phyloP scores from a whole-genome alignment of 2,329 filamentous ascomycete genomes.

The Cladosporium sp. region DNA sequence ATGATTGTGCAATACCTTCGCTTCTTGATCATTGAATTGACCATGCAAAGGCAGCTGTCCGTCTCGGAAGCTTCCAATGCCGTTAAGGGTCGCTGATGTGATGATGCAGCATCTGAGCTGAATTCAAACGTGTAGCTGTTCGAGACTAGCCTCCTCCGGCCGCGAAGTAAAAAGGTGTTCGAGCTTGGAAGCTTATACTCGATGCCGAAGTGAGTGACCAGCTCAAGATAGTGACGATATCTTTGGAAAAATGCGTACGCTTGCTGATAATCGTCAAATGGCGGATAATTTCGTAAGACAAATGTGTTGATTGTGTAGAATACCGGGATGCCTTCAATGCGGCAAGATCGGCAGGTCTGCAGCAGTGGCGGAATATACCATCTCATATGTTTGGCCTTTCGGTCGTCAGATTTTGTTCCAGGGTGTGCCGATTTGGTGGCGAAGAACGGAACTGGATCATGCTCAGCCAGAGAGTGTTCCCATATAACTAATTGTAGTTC shows the following conservation, averaged over 20 bases:
- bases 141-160: neutral
- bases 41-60: conserved; percentile 5
- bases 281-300: neutral
- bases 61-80: neutral
- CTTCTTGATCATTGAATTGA: neutral
- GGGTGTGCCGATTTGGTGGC: neutral
- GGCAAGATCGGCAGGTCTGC: neutral
- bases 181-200: conserved; percentile 6
- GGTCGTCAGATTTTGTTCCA: neutral
- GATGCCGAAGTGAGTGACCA: neutral
- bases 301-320: conserved; percentile 8
- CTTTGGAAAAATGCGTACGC: neutral
- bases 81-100: conserved; percentile 2
- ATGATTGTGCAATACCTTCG: neutral
- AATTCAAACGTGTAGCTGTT: neutral
- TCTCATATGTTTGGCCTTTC: neutral
- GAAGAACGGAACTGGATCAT: conserved; percentile 14
- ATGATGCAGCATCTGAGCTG: neutral
- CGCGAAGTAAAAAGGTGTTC: neutral
- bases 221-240: neutral
- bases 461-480: conserved; percentile 19
- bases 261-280: neutral
- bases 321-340: neutral
- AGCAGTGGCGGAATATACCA: conserved; percentile 3
- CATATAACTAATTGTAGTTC: conserved; percentile 18